Evolutionary conservation across 352 stramenopile genomes (phyloP), one percentile per base, ranked within the genome.

Genomic region (Phytophthora fragariae): DNA sequence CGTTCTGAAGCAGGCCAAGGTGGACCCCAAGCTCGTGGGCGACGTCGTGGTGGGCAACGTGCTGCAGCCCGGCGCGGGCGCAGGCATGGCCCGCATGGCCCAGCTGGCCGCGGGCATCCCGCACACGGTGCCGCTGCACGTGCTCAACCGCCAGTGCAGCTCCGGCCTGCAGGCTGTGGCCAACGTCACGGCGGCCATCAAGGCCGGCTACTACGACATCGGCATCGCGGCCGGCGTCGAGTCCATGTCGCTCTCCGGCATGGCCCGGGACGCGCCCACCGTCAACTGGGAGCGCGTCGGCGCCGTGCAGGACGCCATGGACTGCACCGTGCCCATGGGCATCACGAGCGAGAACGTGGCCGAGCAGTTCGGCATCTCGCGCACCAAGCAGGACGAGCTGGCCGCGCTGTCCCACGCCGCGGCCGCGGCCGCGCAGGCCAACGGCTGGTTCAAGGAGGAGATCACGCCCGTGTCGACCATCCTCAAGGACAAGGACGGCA

Each of bases 31-130:
- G 68, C 72, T 88, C 55, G 81, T 97, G 21, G 88, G 85, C 15
- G 91, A 97, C 69, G 73, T 97, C 7, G 81, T 93, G 21, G 89
- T 97, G 17, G 91, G 90, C 65, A 97, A 97, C 81, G 92, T 97
- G 58, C 73, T 95, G 49, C 83, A 93, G 72, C 84, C 88, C n/a
- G 92, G 89, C 17, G 86, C 88, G 5, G 90, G 89, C 5, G 85
- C 88, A 9, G 82, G 73, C 46, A 91, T 92, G 76, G 91, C 88
- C n/a, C 89, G 91, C 35, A 95, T 94, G 77, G 89, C 90, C 41
- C 84, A 94, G 63, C 70, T 97, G 57, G 81, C 81, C 1, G 88
- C 88, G 0, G 91, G 89, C 31, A 93, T 97, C 61, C 90, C 89
- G 19, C 83, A 94, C 75, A 80, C 81, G 8, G 89, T 95, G 33